Conservation (phyloP, 1,284 basidiomycete genomes). For the Irpex lacteus region DNA sequence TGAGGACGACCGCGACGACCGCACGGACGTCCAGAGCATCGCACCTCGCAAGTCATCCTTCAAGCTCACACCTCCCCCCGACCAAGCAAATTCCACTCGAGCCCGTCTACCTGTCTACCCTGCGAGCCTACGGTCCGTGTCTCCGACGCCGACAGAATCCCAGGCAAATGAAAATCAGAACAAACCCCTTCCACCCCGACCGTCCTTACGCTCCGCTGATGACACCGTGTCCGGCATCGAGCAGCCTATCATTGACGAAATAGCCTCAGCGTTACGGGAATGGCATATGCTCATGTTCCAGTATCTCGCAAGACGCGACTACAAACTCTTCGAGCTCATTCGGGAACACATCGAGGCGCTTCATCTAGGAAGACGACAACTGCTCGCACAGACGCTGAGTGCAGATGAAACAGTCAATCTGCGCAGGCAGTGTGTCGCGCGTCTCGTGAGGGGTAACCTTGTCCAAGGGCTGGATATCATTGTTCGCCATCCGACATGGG, state of each 20-base stretch:
- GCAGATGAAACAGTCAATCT: constrained; percentile 85
- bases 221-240: constrained; percentile 79
- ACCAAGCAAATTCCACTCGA: constrained; percentile 67
- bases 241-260: constrained; percentile 96
- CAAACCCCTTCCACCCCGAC: constrained; percentile 88
- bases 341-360: constrained; percentile 90
- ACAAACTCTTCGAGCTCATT: constrained; percentile 85
- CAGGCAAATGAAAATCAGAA: constrained; percentile 35
- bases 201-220: constrained; percentile 89
- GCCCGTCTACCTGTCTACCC: constrained; percentile 69
- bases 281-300: constrained; percentile 93
- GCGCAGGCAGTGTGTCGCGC: constrained; percentile 82
- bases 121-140: constrained; percentile 62
- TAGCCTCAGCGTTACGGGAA: constrained; percentile 93
- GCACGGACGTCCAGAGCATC: constrained; percentile 23
- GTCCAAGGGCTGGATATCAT: constrained; percentile 93
- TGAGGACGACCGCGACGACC: constrained; percentile 69
- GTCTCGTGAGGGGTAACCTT: constrained; percentile 89
- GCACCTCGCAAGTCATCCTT: constrained; percentile 56
- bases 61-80: constrained; percentile 68
- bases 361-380: constrained; percentile 85
- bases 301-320: constrained; percentile 87
- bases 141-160: constrained; percentile 54
- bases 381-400: constrained; percentile 87
- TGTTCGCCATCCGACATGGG: constrained; percentile 90